Evolutionary conservation across 2,329 filamentous ascomycete species (phyloP).

Genomic region (Pyrenochaeta sp.): DNA sequence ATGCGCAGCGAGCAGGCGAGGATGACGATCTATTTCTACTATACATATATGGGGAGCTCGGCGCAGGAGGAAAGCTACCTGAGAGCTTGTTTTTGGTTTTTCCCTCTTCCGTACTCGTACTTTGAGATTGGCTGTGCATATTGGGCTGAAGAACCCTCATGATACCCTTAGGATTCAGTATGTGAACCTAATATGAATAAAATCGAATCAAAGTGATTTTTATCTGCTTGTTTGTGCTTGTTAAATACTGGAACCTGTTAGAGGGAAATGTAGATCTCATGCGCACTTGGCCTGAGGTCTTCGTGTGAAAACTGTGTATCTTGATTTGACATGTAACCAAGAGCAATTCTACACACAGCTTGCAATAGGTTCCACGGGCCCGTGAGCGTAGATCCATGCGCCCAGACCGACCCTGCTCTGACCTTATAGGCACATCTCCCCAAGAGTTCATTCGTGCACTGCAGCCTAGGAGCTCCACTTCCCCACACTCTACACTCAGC

Average conservation of each 20-base stretch:
- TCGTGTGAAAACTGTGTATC: too few species aligned
- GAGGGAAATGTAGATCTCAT: too few species aligned
- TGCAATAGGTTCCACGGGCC: too few species aligned
- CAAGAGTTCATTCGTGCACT: too few species aligned
- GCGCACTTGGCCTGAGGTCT: too few species aligned
- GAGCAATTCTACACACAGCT: too few species aligned
- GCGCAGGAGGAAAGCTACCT: not conserved
- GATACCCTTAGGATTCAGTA: conserved; percentile 4
- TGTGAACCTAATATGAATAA: not conserved
- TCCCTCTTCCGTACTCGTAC: not conserved
- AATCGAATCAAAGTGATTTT: not conserved
- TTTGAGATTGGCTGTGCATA: conserved; percentile 2
- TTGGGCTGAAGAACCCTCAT: conserved; percentile 2
- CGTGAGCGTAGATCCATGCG: not conserved
- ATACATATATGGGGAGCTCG: conserved; percentile 2
- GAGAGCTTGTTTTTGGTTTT: not conserved
- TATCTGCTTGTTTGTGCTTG: not conserved
- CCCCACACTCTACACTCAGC: not conserved
- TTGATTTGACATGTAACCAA: too few species aligned
- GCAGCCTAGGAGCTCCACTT: not conserved
- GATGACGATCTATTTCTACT: not conserved
- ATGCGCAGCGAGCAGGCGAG: conserved; percentile 1
- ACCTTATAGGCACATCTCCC: not conserved
- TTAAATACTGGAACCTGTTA: too few species aligned
- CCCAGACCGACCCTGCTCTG: not conserved